Evolutionary conservation across 139 green algal genomes (phyloP), one percentile per base, ranked within the genome.

Genomic region (Limnomonas spitsbergensis): DNA sequence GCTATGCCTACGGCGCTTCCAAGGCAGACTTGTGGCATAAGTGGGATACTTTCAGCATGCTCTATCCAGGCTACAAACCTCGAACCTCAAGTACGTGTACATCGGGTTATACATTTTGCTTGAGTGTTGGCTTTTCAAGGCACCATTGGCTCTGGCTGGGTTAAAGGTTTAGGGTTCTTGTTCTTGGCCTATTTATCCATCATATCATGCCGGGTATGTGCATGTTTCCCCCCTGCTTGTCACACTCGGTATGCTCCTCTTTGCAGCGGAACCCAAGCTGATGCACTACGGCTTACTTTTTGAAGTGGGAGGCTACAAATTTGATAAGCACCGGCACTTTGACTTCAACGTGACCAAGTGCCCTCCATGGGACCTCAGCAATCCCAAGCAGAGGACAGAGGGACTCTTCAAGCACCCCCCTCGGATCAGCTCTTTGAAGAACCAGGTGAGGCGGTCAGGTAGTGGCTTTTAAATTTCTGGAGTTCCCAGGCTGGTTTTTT

Each of bases 281-380:
- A 86, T 97, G 77, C 94, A 98, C 85, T 98, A 98, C 73, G 94
- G 93, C 14, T 82, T 98, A 75, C 37, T 87, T 31, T 90, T 89
- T 31, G 67, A 85, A 1, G 67, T 92, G 1, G 76, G 4, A 29
- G 68, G 36, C 35, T 74, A 53, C 24, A 47, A 74, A 29, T 74
- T 53, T 47, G 68, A 74, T 32, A 74, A 74, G 86, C 92, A 96
- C 84, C 92, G 87, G 88, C 82, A 92, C 79, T 89, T 85, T 72
- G 72, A 86, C 52, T 93, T 94, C 56, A 83, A 95, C 47, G 81
- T 92, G 4, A 85, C 88, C 14, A 66, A 76, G 38, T 95, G 91
- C 78, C 87, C 90, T 40, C 86, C 87, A 24, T 93, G 89, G 89
- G 52, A 93, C 53, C 66, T 93, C 27, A 35, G 7, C 14, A 34